Evolutionary conservation across 2,329 filamentous ascomycete genomes (phyloP), one percentile per base, ranked within the genome.

Genomic region (Paradendryphiella salina): DNA sequence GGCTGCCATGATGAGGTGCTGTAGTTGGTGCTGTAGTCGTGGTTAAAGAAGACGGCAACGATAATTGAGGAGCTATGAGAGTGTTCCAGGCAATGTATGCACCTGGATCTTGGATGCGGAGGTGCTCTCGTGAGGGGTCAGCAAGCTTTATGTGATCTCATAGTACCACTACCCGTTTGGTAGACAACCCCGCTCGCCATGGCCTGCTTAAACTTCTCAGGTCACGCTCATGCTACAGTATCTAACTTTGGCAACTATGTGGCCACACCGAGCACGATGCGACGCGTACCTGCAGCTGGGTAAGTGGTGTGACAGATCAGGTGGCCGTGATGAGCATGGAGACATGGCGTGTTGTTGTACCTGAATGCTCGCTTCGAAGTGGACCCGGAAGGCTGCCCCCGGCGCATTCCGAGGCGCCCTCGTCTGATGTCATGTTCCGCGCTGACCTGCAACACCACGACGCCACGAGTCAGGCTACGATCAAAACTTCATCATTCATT

Each of bases 111-210:
- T 33, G 56, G 53, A 50, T 63, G 57, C 44, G 56, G 64, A 58
- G 57, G 42, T 60, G 58, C 57, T 61, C 46, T 59, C 58, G 61
- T 70, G 67, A 69, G 69, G 66, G 67, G 66, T 69, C 51, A 59
- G 42, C 52, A 54, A 56, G 58, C 59, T 66, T 70, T 71, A 70
- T 65, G 63, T 70, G 66, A 69, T 60, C 60, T 68, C 67, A 70
- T 69, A 64, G 57, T 55, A 51, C 47, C 53, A 60, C 54, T 35
- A 50, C 21, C 50, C 48, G 49, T 58, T 57, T 52, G 59, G 56
- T 49, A 46, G 42, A 45, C 23, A 48, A 63, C 63, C 61, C 63
- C 61, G 61, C 63, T 55, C 63, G 58, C 58, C 52, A 57, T 48
- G 52, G 50, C 51, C 32, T 42, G 46, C 51, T 37, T 40, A 38